These are phyloP conservation scores for Kodamaea nitidulidarum DNA, from an alignment of 805 yeast genomes.

Conservation along the genomic window DNA sequence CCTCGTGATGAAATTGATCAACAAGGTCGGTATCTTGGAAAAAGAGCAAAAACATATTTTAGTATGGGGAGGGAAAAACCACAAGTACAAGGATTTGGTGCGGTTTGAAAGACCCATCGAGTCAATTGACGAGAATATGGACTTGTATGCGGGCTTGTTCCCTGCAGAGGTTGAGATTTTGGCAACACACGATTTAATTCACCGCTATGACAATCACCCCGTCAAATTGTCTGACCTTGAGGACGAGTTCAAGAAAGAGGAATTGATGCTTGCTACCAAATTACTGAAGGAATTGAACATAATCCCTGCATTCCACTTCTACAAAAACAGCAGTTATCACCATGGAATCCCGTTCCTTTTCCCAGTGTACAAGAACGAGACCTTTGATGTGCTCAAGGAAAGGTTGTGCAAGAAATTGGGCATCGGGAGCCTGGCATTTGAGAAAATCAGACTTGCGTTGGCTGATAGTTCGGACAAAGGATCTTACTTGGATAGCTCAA, in stretches of 20 bases:
- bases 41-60: conserved; percentile 45
- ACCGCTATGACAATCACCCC: conserved; percentile 19
- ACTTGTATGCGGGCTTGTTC: conserved; percentile 38
- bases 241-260: conserved; percentile 22
- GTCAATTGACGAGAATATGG: conserved; percentile 31
- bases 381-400: conserved; percentile 53
- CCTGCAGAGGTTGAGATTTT: conserved; percentile 42
- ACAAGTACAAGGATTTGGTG: conserved; percentile 35
- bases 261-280: conserved; percentile 18
- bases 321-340: conserved; percentile 56
- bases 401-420: conserved; percentile 72
- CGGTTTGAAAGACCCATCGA: conserved; percentile 34
- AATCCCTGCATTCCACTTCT: conserved; percentile 71
- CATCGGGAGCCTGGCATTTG: conserved; percentile 73
- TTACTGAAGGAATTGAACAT: conserved; percentile 35
- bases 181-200: conserved; percentile 32
- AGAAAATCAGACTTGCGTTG: conserved; percentile 65
- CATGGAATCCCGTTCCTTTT: conserved; percentile 90
- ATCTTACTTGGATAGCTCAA: conserved; percentile 43
- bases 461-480: conserved; percentile 42
- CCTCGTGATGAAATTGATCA: conserved; percentile 52
- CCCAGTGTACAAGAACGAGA: conserved; percentile 65
- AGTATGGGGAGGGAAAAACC: conserved; percentile 53
- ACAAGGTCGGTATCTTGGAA: conserved; percentile 49
- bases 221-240: conserved; percentile 21